Conservation (phyloP, 2,329 filamentous ascomycete genomes). For the Leptodontidium sp. region DNA sequence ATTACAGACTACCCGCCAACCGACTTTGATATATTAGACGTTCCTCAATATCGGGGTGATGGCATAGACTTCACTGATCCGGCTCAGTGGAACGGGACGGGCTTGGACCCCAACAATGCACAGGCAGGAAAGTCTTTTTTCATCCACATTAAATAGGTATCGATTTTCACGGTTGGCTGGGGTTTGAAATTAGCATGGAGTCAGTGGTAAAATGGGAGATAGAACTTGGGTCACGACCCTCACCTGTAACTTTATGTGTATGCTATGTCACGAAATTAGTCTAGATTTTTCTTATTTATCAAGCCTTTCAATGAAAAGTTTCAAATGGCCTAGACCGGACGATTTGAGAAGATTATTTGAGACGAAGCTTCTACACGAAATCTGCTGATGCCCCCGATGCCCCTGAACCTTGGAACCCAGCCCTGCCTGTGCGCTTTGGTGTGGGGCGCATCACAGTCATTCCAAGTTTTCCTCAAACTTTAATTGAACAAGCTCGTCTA, state of each 20-base stretch:
- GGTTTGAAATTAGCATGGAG: constrained; percentile 3
- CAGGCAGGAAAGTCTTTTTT: not conserved
- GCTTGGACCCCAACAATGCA: not conserved
- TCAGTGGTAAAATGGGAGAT: not conserved
- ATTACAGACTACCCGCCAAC: not conserved
- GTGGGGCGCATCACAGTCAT: no score
- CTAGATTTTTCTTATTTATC: not conserved
- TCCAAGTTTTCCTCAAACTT: no score
- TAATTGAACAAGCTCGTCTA: no score
- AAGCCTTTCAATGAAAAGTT: not conserved
- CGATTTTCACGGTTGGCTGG: not conserved
- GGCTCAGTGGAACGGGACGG: not conserved
- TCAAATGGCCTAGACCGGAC: not conserved
- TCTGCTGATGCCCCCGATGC: no score
- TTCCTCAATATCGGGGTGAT: not conserved
- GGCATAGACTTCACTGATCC: not conserved
- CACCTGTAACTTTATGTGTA: not conserved
- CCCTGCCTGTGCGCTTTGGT: no score
- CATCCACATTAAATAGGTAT: not conserved
- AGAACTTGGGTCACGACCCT: not conserved
- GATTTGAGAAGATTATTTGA: no score
- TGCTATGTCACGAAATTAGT: not conserved
- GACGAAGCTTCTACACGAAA: no score
- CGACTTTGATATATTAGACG: not conserved
- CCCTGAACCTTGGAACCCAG: no score